These are phyloP conservation scores for Phytopythium kandeliae DNA, from an alignment of 352 stramenopile genomes.

Conservation along the genomic window DNA sequence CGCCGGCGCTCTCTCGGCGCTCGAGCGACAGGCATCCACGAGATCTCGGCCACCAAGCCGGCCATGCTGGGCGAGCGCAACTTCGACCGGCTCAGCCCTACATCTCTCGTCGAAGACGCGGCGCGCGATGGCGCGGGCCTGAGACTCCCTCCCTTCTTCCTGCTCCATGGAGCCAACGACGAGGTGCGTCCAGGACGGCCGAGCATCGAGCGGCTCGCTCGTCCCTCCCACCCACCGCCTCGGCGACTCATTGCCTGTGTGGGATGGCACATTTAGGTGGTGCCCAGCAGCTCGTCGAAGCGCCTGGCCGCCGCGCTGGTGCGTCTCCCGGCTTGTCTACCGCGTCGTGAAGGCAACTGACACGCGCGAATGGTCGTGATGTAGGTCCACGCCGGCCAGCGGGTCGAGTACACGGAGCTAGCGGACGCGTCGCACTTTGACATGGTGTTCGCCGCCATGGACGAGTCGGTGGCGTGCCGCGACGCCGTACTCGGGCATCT, in stretches of 20 bases:
- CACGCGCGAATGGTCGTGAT: neutral
- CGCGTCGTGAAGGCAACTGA: no score
- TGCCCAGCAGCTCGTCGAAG: constrained; percentile 42
- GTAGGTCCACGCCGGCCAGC: constrained; percentile 22
- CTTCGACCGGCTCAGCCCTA: constrained; percentile 49
- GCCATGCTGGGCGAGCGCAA: constrained; percentile 55
- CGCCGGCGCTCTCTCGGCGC: no score
- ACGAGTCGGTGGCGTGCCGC: constrained; percentile 40
- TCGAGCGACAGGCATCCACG: constrained; percentile 54
- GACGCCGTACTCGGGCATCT: constrained; percentile 29
- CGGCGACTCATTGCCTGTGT: no score
- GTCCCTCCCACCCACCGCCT: no score
- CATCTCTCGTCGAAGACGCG: constrained; percentile 26
- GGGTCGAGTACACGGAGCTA: constrained; percentile 34
- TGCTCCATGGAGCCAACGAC: constrained; percentile 56
- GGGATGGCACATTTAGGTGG: neutral
- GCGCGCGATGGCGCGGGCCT: neutral
- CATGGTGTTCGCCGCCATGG: constrained; percentile 65
- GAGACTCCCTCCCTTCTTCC: constrained; percentile 37
- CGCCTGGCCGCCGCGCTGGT: constrained; percentile 50
- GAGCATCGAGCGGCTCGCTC: no score
- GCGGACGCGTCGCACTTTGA: constrained; percentile 47
- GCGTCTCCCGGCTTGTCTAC: neutral
- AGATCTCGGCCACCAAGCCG: constrained; percentile 72
- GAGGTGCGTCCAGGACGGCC: neutral